phyloP scores from a whole-genome alignment of 2,329 filamentous ascomycete genomes.

The Teratosphaeria destructans region DNA sequence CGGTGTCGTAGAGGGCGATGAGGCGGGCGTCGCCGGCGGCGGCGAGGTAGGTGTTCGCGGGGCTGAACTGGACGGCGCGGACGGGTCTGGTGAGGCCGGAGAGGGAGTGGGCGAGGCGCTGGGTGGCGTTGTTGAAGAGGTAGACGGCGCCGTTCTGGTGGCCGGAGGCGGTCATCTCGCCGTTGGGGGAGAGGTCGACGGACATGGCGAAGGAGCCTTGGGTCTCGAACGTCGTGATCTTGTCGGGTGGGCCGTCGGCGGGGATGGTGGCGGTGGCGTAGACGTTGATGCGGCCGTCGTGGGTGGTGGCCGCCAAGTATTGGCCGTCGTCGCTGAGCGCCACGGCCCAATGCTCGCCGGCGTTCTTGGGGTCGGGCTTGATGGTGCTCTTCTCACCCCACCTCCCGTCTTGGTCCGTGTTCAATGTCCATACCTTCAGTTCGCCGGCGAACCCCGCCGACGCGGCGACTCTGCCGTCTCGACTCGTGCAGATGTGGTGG shows the following conservation, averaged over 20 bases:
- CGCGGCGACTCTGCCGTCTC: constrained; percentile 60
- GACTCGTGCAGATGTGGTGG: constrained; percentile 71
- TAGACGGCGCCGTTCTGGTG: constrained; percentile 89
- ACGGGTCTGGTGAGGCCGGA: constrained; percentile 84
- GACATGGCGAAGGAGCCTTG: constrained; percentile 86
- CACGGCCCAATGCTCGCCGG: constrained; percentile 76
- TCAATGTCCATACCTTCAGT: constrained; percentile 64
- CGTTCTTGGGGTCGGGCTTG: constrained; percentile 41
- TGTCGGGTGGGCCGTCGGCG: constrained; percentile 34
- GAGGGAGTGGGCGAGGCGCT: constrained; percentile 74
- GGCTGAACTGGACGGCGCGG: constrained; percentile 77
- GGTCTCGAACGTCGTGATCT: constrained; percentile 78
- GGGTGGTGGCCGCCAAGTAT: constrained; percentile 76
- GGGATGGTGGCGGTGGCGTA: constrained; percentile 52
- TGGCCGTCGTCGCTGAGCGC: constrained; percentile 74
- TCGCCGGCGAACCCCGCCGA: constrained; percentile 86
- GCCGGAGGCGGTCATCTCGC: constrained; percentile 77
- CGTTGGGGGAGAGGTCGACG: constrained; percentile 70
- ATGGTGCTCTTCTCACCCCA: constrained; percentile 42
- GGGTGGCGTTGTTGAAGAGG: constrained; percentile 87
- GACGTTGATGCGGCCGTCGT: constrained; percentile 79
- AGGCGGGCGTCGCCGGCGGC: constrained; percentile 82
- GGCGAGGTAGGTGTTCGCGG: constrained; percentile 71
- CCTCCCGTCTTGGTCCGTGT: constrained; percentile 36
- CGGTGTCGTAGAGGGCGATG: constrained; percentile 85